A percentile compares a stretch with the other conserved stretches of the same genome.
phyloP scores from a whole-genome alignment of 1,139 yeast species.

The Geotrichum fermentans region DNA sequence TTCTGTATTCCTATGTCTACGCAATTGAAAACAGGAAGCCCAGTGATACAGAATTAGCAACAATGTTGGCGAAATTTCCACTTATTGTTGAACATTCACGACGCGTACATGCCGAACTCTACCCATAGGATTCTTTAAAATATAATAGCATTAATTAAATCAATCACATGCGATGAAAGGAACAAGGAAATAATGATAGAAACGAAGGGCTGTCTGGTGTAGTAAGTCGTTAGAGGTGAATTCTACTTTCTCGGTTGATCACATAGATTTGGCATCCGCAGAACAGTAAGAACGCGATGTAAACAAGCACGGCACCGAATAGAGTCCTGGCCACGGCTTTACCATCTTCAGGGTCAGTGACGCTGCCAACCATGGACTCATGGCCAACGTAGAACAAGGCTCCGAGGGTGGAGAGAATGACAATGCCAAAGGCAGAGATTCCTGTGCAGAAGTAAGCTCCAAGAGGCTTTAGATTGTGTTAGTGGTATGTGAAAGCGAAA shows the following conservation, averaged over 20 bases:
- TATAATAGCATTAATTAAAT: constrained; percentile 9
- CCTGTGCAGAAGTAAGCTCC: constrained; percentile 95
- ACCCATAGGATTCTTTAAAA: background rate
- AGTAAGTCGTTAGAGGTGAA: constrained; percentile 36
- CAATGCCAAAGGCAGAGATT: constrained; percentile 83
- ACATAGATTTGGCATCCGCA: constrained; percentile 80
- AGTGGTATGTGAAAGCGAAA: background rate
- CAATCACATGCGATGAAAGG: constrained; percentile 1
- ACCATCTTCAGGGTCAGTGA: constrained; percentile 87
- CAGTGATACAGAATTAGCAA: constrained; percentile 23
- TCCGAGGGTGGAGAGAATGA: constrained; percentile 80
- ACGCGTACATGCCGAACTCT: constrained; percentile 20
- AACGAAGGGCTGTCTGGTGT: too few relatives aligned
- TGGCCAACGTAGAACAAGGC: constrained; percentile 72
- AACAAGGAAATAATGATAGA: background rate
- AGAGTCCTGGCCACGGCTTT: constrained; percentile 88
- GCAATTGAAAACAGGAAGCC: constrained; percentile 22
- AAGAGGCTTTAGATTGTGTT: constrained; percentile 48
- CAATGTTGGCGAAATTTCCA: constrained; percentile 22
- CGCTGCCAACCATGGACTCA: constrained; percentile 90
- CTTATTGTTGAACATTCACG: constrained; percentile 22
- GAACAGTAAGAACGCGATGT: constrained; percentile 70
- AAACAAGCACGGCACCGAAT: constrained; percentile 83
- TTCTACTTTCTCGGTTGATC: constrained; percentile 58
- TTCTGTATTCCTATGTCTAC: constrained; percentile 29